A percentile compares a stretch with the other conserved stretches of the same genome.
Evolutionary conservation across 257 asterid species (phyloP).

Genomic region (Buddleja alternifolia): DNA sequence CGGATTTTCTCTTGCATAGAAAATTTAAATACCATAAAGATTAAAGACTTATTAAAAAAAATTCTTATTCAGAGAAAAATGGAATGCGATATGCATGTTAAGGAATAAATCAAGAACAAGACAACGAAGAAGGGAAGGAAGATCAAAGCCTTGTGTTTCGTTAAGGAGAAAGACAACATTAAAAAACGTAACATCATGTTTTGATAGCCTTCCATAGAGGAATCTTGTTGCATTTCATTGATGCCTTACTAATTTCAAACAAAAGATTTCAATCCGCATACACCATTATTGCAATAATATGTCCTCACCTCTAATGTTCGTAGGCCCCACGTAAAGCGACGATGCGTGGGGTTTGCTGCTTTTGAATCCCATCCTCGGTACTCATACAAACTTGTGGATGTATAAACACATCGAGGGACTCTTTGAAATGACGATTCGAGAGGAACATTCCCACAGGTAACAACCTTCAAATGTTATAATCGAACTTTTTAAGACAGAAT

Average conservation of each 20-base stretch:
- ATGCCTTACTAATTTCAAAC: conserved; percentile 19
- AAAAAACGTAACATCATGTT: neutral
- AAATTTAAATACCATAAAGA: neutral
- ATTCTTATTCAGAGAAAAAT: neutral
- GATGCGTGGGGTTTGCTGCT: conserved; percentile 67
- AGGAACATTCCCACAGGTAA: conserved; percentile 76
- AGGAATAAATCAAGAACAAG: neutral
- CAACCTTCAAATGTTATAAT: conserved; percentile 49
- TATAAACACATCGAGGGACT: conserved; percentile 73
- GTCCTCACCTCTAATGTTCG: conserved; percentile 62
- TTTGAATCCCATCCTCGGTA: conserved; percentile 76
- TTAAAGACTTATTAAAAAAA: too few species aligned
- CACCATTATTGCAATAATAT: neutral
- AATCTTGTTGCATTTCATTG: neutral
- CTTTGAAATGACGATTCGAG: conserved; percentile 77
- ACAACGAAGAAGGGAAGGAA: neutral
- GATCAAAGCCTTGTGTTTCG: neutral
- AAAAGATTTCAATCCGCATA: conserved; percentile 7
- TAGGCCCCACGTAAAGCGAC: conserved; percentile 73
- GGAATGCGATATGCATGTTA: neutral
- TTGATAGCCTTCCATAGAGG: neutral
- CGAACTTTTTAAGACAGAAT: conserved; percentile 15
- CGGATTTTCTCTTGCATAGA: conserved; percentile 7
- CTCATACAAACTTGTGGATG: conserved; percentile 68
- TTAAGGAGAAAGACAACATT: conserved; percentile 6